These are phyloP conservation scores for Cutaneotrichosporon mucoides DNA, from an alignment of 1,284 basidiomycete species.

Conservation along the genomic window DNA sequence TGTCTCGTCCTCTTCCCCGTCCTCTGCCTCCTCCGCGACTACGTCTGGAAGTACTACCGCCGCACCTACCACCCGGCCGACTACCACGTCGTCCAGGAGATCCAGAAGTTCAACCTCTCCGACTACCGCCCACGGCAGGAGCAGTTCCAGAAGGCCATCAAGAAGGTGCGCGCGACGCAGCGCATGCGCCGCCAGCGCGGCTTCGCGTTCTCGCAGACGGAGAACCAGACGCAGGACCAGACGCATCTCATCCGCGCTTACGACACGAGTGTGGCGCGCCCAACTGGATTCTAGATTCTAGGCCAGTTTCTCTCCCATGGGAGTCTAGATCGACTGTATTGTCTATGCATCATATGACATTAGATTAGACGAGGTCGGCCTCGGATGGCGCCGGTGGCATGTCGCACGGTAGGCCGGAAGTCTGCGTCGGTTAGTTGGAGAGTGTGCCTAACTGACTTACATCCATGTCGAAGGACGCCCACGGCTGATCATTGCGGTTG, in stretches of 20 bases:
- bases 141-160: constrained; percentile 98
- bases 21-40: constrained; percentile 83
- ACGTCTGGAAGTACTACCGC: constrained; percentile 93
- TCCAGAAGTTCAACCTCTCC: constrained; percentile 94
- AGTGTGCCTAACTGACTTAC: constrained; percentile 21
- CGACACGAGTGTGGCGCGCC: constrained; percentile 62
- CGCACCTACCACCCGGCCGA: constrained; percentile 84
- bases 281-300: constrained; percentile 38
- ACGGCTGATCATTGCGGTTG: constrained; percentile 20
- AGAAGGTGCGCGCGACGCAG: constrained; percentile 93
- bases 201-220: constrained; percentile 94
- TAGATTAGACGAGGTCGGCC: background rate
- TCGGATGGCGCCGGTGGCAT: constrained; percentile 14
- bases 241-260: constrained; percentile 81
- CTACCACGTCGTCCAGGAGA: constrained; percentile 96
- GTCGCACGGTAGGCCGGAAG: constrained; percentile 36
- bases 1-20: constrained; percentile 81
- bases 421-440: constrained; percentile 17
- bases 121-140: constrained; percentile 97
- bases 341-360: background rate
- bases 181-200: constrained; percentile 89
- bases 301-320: no score
- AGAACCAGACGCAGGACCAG: constrained; percentile 79
- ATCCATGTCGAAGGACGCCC: constrained; percentile 42
- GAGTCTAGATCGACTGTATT: background rate